Conservation (phyloP, 140 eudicot genomes). For the Anethum foeniculum region DNA sequence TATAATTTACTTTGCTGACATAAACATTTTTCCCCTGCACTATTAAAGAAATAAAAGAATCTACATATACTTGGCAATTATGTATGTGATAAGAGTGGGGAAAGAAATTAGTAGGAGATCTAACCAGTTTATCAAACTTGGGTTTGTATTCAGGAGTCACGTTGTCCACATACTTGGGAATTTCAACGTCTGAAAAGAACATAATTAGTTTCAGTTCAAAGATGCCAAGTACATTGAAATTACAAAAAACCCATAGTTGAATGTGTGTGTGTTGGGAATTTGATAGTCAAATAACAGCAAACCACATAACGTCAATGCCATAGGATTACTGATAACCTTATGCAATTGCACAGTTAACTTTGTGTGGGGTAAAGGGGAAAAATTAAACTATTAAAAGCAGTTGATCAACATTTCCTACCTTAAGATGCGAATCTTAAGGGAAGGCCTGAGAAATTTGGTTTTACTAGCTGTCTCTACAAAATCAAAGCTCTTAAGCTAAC, state of each 20-base stretch:
- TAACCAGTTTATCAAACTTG: constrained; percentile 81
- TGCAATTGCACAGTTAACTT: background rate
- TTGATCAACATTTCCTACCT: background rate
- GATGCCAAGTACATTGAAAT: background rate
- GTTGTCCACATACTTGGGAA: constrained; percentile 82
- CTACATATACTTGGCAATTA: background rate
- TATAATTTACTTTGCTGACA: background rate
- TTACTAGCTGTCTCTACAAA: background rate
- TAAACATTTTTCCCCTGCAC: background rate
- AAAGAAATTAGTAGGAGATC: background rate
- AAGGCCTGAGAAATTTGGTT: background rate
- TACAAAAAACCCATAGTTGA: background rate
- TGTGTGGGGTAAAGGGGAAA: background rate
- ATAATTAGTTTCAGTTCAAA: background rate
- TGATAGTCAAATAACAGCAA: background rate
- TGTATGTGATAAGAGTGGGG: background rate
- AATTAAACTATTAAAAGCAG: too few relatives aligned
- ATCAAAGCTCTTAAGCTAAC: background rate
- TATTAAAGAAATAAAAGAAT: background rate
- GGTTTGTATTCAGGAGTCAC: constrained; percentile 84
- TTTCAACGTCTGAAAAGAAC: constrained; percentile 49
- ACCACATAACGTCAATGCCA: background rate
- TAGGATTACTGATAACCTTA: background rate
- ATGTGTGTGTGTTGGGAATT: background rate
- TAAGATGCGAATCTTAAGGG: background rate